These are phyloP conservation scores for Glycine latifolia DNA, from an alignment of 306 rosid species.

Conservation along the genomic window DNA sequence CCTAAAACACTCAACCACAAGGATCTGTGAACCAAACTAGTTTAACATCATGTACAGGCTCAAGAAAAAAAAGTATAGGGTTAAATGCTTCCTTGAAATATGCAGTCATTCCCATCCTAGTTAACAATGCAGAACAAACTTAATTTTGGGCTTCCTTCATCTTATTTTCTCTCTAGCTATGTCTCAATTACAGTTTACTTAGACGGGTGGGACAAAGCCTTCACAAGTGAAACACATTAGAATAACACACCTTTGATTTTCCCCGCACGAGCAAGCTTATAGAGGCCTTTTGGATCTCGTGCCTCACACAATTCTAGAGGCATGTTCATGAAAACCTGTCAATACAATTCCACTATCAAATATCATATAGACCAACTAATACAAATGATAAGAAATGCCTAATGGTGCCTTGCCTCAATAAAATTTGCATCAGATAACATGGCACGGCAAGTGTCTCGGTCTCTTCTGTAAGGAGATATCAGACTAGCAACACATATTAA, in stretches of 20 bases:
- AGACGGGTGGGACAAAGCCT: constrained; percentile 3
- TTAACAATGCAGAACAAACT: constrained; percentile 17
- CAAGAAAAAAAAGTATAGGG: not conserved
- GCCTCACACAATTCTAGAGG: constrained; percentile 79
- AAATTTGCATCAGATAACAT: constrained; percentile 69
- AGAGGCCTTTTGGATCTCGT: constrained; percentile 90
- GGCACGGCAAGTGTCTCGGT: constrained; percentile 77
- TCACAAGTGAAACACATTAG: constrained; percentile 33
- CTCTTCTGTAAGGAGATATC: constrained; percentile 82
- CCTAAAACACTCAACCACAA: constrained; percentile 18
- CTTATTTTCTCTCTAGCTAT: not conserved
- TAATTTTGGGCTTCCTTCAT: constrained; percentile 6
- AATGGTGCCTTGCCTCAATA: constrained; percentile 68
- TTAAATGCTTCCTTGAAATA: constrained; percentile 21
- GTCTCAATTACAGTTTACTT: constrained; percentile 1
- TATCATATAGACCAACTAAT: constrained; percentile 36
- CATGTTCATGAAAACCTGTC: constrained; percentile 88
- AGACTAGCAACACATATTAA: constrained; percentile 77
- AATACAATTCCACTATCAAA: constrained; percentile 39
- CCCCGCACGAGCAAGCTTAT: constrained; percentile 91
- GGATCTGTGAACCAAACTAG: not conserved
- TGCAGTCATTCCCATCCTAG: constrained; percentile 1
- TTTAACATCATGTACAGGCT: not conserved
- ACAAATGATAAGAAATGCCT: constrained; percentile 24
- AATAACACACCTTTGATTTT: constrained; percentile 74